A percentile compares a stretch with the other conserved stretches of the same genome.
Evolutionary conservation across 768 basidiomycete species (phyloP).

Genomic region (Mycena vitilis): DNA sequence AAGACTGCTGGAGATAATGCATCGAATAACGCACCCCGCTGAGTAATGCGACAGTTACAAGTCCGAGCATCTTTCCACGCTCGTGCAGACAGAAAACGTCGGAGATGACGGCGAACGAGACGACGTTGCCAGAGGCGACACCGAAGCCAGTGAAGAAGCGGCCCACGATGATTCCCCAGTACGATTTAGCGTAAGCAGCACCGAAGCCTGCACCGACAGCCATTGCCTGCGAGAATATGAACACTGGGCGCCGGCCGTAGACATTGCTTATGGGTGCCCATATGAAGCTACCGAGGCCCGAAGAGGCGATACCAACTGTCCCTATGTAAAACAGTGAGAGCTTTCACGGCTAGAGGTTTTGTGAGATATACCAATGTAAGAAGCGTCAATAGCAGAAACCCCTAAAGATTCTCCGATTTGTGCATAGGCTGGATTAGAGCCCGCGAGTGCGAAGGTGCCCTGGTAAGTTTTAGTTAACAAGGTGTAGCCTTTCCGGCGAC

Average conservation of each 20-base stretch:
- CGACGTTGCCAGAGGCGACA: conserved; percentile 32
- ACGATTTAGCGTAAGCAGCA: conserved; percentile 33
- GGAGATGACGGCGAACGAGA: conserved; percentile 32
- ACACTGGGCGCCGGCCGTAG: conserved; percentile 41
- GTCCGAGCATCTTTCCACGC: conserved; percentile 36
- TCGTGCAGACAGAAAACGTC: conserved; percentile 37
- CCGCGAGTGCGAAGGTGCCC: conserved; percentile 35
- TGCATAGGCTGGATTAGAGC: conserved; percentile 39
- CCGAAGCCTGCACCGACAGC: conserved; percentile 35
- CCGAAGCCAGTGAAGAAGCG: conserved; percentile 37
- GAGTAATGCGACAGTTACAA: conserved; percentile 33
- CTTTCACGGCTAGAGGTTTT: not conserved
- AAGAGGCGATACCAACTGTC: not conserved
- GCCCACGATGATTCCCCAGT: conserved; percentile 28
- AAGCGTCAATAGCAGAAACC: conserved; percentile 28
- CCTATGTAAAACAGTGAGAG: not conserved
- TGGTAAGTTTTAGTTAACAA: not conserved
- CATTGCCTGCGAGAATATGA: conserved; percentile 36
- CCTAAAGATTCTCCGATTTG: conserved; percentile 29
- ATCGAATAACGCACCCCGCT: conserved; percentile 30
- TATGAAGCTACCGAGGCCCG: conserved; percentile 33
- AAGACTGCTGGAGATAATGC: not conserved
- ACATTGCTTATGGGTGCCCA: conserved; percentile 42
- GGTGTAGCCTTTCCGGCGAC: not conserved
- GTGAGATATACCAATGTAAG: conserved; percentile 23